Conservation (phyloP, 192 early-diverging fungal species). For the Rhizophagus sp. region DNA sequence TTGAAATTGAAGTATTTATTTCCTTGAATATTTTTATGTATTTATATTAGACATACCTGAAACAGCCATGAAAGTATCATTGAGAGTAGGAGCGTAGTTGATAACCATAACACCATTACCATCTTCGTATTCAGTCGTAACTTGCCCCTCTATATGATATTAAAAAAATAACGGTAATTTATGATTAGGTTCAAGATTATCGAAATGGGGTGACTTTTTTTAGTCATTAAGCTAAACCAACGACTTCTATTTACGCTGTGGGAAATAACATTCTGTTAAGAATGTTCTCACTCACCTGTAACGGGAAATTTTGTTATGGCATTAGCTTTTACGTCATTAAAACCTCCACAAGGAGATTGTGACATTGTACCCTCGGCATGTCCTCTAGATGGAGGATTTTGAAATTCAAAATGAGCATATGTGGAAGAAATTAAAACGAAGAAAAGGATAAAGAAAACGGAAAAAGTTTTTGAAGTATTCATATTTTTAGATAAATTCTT, state of each 20-base stretch:
- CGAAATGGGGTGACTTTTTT: too few relatives aligned
- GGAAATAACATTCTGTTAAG: too few relatives aligned
- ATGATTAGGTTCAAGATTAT: too few relatives aligned
- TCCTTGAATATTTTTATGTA: too few relatives aligned
- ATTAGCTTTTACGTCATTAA: background rate
- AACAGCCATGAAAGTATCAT: background rate
- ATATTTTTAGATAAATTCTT: background rate
- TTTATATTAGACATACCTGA: too few relatives aligned
- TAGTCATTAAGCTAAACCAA: too few relatives aligned
- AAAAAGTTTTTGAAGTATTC: background rate
- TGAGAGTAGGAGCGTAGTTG: background rate
- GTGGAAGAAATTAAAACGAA: background rate
- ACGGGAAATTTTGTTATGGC: background rate
- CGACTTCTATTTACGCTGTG: too few relatives aligned
- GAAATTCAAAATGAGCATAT: background rate
- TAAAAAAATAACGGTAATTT: too few relatives aligned
- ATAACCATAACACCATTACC: background rate
- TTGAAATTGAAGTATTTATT: background rate
- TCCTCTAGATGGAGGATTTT: background rate
- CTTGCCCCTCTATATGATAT: background rate
- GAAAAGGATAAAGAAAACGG: background rate
- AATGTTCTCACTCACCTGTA: background rate
- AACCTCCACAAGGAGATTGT: slow-evolving; percentile 18
- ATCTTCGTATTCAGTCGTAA: background rate
- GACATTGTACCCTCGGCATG: background rate